Percentiles rank a stretch among this genome's conserved stretches.
Conservation (phyloP, 2,329 filamentous ascomycete genomes). For the Colletotrichum sp. region DNA sequence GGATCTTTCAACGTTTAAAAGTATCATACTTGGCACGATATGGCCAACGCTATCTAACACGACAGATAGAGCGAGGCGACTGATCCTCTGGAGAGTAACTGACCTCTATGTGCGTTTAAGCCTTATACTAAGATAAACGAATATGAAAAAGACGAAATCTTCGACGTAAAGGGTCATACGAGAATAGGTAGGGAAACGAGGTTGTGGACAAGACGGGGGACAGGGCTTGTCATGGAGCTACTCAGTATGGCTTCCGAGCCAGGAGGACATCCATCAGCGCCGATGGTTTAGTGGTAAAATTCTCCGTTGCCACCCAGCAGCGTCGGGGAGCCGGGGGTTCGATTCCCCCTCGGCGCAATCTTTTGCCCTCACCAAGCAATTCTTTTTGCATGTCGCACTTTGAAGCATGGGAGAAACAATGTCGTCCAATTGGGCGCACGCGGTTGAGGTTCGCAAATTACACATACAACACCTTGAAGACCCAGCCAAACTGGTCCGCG, state of each 20-base stretch:
- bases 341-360: conserved; percentile 7
- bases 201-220: not conserved
- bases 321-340: conserved; percentile 16
- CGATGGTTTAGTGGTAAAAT: conserved; percentile 22
- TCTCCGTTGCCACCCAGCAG: conserved; percentile 15
- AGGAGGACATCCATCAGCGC: not conserved
- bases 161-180: not conserved
- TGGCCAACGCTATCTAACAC: not conserved
- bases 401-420: not conserved
- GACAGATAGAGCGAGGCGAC: accelerated
- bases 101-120: accelerated
- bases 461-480: conserved; percentile 30
- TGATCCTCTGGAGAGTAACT: not conserved
- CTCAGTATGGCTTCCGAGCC: accelerated
- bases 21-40: not conserved
- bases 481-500: conserved; percentile 44
- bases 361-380: not conserved
- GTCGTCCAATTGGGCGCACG: not conserved
- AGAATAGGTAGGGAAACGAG: not conserved
- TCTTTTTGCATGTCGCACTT: not conserved
- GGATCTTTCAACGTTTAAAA: not conserved
- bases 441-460: not conserved
- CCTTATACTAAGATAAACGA: not conserved
- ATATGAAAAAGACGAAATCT: not conserved
- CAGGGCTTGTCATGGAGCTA: not conserved